Percentiles rank a stretch among this genome's conserved stretches.
Conservation (phyloP, 2,329 filamentous ascomycete genomes). For the Blastomyces parvus region DNA sequence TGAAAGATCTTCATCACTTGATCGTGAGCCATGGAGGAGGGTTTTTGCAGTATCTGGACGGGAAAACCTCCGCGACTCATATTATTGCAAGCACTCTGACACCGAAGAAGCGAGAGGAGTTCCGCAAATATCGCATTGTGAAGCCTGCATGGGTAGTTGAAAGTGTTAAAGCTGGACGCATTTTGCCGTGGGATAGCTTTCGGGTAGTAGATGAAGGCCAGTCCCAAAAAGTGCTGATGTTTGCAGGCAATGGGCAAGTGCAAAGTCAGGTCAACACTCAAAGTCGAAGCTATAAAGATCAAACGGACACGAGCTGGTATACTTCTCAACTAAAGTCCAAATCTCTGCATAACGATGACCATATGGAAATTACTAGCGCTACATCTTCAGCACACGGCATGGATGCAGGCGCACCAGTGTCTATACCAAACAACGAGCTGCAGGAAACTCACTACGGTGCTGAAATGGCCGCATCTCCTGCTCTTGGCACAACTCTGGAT, state of each 20-base stretch:
- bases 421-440: not conserved
- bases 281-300: constrained; percentile 62
- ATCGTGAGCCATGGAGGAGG: constrained; percentile 90
- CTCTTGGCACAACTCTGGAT: not conserved
- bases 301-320: constrained; percentile 77
- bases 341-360: constrained; percentile 5
- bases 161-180: constrained; percentile 67
- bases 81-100: constrained; percentile 87
- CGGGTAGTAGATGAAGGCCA: constrained; percentile 76
- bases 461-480: not conserved
- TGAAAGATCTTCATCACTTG: constrained; percentile 77
- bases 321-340: constrained; percentile 53
- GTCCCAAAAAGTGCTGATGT: constrained; percentile 66
- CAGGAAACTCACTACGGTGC: not conserved
- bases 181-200: constrained; percentile 80
- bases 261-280: constrained; percentile 56
- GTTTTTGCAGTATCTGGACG: constrained; percentile 89
- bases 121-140: constrained; percentile 77
- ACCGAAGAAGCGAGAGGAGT: constrained; percentile 87
- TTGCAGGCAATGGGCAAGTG: constrained; percentile 50
- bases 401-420: not conserved
- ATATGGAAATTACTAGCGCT: not conserved
- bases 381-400: not conserved
- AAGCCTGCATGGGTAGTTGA: constrained; percentile 93
- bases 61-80: constrained; percentile 89